phyloP scores from a whole-genome alignment of 2,329 filamentous ascomycete species.

The Aspergillus novofumigatus region DNA sequence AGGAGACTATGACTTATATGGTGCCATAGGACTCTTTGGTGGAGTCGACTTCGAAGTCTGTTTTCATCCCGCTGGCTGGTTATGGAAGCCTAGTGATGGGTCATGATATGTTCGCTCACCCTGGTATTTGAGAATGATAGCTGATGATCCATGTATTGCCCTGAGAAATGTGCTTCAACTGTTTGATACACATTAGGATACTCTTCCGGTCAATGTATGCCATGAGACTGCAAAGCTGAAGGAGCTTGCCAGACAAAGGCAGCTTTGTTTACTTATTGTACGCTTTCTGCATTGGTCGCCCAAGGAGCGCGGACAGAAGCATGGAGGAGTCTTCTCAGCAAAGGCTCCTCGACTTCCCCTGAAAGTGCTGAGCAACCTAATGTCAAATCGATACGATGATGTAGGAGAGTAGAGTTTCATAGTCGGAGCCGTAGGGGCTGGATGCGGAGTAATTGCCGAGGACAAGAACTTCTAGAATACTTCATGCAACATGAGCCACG shows the following conservation, averaged over 20 bases:
- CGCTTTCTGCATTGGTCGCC: background rate
- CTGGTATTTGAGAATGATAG: background rate
- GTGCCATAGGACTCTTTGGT: slow-evolving; percentile 58
- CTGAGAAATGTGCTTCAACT: background rate
- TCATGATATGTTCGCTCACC: background rate
- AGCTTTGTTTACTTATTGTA: background rate
- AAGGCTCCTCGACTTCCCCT: background rate
- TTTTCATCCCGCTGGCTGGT: slow-evolving; percentile 48
- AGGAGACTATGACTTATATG: slow-evolving; percentile 62
- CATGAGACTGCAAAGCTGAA: background rate
- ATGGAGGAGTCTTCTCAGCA: background rate
- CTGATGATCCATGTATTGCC: background rate
- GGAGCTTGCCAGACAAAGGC: background rate
- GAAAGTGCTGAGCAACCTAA: background rate
- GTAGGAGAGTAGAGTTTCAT: background rate
- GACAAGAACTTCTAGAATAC: slow-evolving; percentile 13
- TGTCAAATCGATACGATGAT: background rate
- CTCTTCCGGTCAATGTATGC: background rate
- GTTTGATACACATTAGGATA: background rate
- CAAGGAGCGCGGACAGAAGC: background rate
- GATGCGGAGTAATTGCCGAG: background rate
- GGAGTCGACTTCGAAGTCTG: slow-evolving; percentile 57
- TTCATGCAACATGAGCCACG: slow-evolving; percentile 10
- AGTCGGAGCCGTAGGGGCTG: background rate
- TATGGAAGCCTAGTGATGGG: slow-evolving; percentile 29